Conservation (phyloP, 2,329 filamentous ascomycete species). For the Ophiostoma sp. region DNA sequence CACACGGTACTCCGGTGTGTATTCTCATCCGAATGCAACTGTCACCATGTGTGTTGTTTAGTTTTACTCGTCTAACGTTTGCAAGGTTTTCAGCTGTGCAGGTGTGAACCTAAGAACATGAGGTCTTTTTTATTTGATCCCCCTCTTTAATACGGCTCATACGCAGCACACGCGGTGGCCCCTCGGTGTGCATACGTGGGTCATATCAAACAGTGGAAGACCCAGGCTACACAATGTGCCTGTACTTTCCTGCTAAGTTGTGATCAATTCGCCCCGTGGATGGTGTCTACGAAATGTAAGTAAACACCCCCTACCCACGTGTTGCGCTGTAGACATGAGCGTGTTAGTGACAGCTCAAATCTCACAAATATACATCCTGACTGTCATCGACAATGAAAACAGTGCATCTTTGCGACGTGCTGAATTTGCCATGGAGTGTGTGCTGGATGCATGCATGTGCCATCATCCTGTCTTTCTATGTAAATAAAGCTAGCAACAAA, state of each 20-base stretch:
- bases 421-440: background rate
- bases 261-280: background rate
- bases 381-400: background rate
- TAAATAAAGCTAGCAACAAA: background rate
- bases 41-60: background rate
- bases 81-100: conserved; percentile 7
- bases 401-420: background rate
- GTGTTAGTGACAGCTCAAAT: conserved; percentile 17
- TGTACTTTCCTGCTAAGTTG: background rate
- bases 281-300: background rate
- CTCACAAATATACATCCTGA: background rate
- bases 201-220: background rate
- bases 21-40: too few relatives aligned
- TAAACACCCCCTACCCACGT: conserved; percentile 8
- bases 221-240: background rate
- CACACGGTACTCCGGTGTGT: background rate
- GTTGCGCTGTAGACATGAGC: background rate
- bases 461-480: background rate
- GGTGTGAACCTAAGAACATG: background rate
- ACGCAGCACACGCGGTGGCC: background rate
- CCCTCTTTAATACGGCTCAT: background rate
- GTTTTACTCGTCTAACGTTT: background rate
- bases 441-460: background rate
- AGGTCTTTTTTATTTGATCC: background rate
- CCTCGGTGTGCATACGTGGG: background rate